Conservation (phyloP, 306 rosid species). For the Cyclanthera cordifolia region DNA sequence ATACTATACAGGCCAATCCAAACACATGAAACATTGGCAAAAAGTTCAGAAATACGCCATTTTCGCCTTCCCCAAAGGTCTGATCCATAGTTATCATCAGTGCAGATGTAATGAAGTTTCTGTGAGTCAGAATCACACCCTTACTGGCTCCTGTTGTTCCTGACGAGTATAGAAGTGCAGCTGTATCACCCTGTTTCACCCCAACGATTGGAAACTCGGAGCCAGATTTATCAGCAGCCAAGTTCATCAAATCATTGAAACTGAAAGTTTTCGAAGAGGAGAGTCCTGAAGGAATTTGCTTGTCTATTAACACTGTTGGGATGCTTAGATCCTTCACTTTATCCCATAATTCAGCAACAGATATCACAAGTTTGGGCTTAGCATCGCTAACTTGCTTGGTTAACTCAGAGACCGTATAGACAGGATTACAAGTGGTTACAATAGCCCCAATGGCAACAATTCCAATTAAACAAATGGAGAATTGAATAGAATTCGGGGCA, state of each 20-base stretch:
- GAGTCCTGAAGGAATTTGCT: constrained; percentile 5
- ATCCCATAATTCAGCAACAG: constrained; percentile 49
- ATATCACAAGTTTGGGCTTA: constrained; percentile 54
- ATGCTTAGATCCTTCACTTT: constrained; percentile 40
- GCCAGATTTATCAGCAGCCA: constrained; percentile 18
- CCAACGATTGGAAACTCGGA: constrained; percentile 34
- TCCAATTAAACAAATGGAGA: constrained; percentile 46
- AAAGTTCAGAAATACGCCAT: constrained; percentile 44
- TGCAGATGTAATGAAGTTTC: constrained; percentile 54
- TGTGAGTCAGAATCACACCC: constrained; percentile 64
- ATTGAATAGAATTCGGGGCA: constrained; percentile 56
- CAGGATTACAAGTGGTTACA: constrained; percentile 63
- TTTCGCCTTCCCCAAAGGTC: constrained; percentile 21
- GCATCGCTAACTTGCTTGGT: constrained; percentile 57
- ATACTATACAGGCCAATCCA: constrained; percentile 44
- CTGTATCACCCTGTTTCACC: constrained; percentile 52
- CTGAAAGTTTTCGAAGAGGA: constrained; percentile 9
- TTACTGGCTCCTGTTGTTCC: constrained; percentile 83
- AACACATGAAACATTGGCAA: constrained; percentile 83
- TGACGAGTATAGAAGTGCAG: constrained; percentile 67
- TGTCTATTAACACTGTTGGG: constrained; percentile 39
- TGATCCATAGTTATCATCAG: constrained; percentile 52
- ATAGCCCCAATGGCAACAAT: constrained; percentile 51
- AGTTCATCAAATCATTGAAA: constrained; percentile 33
- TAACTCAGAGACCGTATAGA: constrained; percentile 50